Evolutionary conservation across 2,329 filamentous ascomycete species (phyloP).

Genomic region (Penicillium sp.): DNA sequence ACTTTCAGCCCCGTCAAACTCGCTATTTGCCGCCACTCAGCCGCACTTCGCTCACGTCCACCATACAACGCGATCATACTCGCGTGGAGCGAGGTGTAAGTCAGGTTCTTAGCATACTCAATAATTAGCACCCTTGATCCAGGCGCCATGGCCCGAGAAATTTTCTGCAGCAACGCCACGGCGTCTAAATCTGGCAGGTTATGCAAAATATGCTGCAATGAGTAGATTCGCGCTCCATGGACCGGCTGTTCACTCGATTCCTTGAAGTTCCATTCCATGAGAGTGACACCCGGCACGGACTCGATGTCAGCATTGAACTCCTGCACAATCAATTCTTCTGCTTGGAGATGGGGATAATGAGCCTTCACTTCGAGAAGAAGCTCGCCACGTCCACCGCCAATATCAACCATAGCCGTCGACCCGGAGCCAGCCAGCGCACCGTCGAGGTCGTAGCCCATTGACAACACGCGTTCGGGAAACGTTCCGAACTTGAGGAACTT

Average conservation of each 20-base stretch:
- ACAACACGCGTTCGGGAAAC: conserved; percentile 32
- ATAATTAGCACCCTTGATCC: conserved; percentile 38
- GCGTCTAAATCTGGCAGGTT: conserved; percentile 41
- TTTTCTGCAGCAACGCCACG: conserved; percentile 37
- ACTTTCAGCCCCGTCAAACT: conserved; percentile 34
- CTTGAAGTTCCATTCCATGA: conserved; percentile 41
- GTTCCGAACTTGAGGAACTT: conserved; percentile 39
- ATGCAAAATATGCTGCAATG: conserved; percentile 39
- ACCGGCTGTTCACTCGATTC: conserved; percentile 34
- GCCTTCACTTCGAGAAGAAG: conserved; percentile 39
- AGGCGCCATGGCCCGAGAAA: conserved; percentile 36
- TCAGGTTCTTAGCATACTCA: conserved; percentile 39
- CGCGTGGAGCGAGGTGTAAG: conserved; percentile 38
- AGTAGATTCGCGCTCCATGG: conserved; percentile 35
- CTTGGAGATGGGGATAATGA: conserved; percentile 31
- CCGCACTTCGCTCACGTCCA: conserved; percentile 35
- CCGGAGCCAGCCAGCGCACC: conserved; percentile 20
- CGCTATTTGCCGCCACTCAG: conserved; percentile 39
- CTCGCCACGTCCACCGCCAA: conserved; percentile 40
- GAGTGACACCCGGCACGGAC: conserved; percentile 27
- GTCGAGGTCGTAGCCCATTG: conserved; percentile 36
- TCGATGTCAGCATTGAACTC: conserved; percentile 38
- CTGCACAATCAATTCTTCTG: conserved; percentile 35
- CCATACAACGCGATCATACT: conserved; percentile 41
- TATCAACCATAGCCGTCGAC: conserved; percentile 35